Base-by-base conservation (phyloP, 1,284 basidiomycete genomes). In the Moesziomyces parantarcticus region DNA sequence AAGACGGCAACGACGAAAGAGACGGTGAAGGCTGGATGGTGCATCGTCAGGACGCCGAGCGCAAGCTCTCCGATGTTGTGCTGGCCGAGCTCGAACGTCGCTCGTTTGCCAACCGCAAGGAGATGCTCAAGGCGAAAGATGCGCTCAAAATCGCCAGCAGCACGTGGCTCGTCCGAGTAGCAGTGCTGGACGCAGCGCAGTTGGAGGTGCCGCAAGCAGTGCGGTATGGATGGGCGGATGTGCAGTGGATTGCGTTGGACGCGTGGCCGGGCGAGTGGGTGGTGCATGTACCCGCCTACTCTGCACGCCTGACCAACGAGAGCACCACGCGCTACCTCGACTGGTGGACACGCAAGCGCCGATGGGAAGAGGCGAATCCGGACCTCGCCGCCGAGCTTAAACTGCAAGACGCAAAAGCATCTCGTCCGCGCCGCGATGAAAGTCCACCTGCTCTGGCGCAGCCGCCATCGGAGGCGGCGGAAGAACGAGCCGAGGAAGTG, bases 321-420 rank as follows among this genome's bases (percentile, higher is more conserved):
- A 56, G 50, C 22, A 69, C 66, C n/a, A 52, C 58, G 11, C n/a
- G 42, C 16, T 74, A 69, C 23, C 21, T 74, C 16, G 66, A 74
- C 1, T 74, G 71, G 71, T 74, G 62, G 58, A 40, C 11, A 3
- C 25, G 59, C 5, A 74, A 74, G 50, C 23, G 62, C 1, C 40
- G 53, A 23, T 74, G 66, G 66, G 58, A 69, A 20, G 43, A 60
- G 43, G 58, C 50, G 10, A 60, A 73, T 51, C 64, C 70, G 0
- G 57, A 55, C 21, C 21, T 61, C 8, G 62, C 51, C 1, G 48
- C 22, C 16, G 9, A 36, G 36, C 51, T 55, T 25, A 29, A 40
- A 32, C 14, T 23, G 42, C 43, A 22, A 22, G 44, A 34, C 22
- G 52, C n/a, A 7, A 23, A 26, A 45, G 36, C 21, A 40, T 20